Evolutionary conservation across 768 basidiomycete genomes (phyloP), one percentile per base, ranked within the genome.

Genomic region (Termitomyces eurrhizus): DNA sequence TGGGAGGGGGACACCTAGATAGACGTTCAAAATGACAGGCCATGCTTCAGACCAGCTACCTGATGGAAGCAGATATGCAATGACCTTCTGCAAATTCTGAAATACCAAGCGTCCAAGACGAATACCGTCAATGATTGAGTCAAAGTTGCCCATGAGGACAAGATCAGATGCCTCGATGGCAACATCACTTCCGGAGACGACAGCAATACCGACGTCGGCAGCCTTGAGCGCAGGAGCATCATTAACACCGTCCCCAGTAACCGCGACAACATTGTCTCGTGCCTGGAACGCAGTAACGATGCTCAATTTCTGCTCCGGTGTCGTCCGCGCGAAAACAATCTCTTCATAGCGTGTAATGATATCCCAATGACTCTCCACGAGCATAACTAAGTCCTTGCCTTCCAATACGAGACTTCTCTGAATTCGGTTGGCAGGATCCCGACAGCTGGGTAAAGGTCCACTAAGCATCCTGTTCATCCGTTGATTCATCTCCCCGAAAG

Each of bases 261-360:
- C 52, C 7, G 36, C 36, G 16, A 39, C 52, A 7, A 39, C 37
- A 24, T 52, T 52, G 52, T 52, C 52, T 7, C 52, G 52, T 14
- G 37, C 39, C 52, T 52, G 52, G 14, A 52, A 52, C 24, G 49
- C 52, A 39, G 21, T 52, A 26, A 52, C 52, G 11, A 52, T 52
- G 14, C 14, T 39, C 24, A 52, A 73, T 64, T 85, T 85, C 68
- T 83, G 82, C 61, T 84, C 80, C 7, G 84, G 83, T 0, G 80
- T 80, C 2, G 81, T 83, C n/a, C 84, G 73, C 0, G 82, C 82
- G 50, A 85, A 84, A 2, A 80, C 82, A 41, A 83, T 72, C 52
- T 77, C 73, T 16, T 70, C 71, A 58, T 79, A 78, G 2, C 62
- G 49, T 7, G 74, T 74, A 39, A 77, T 57, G 18, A 77, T 56